phyloP scores from a whole-genome alignment of 2,329 filamentous ascomycete genomes.

The Geosmithia putterillii region DNA sequence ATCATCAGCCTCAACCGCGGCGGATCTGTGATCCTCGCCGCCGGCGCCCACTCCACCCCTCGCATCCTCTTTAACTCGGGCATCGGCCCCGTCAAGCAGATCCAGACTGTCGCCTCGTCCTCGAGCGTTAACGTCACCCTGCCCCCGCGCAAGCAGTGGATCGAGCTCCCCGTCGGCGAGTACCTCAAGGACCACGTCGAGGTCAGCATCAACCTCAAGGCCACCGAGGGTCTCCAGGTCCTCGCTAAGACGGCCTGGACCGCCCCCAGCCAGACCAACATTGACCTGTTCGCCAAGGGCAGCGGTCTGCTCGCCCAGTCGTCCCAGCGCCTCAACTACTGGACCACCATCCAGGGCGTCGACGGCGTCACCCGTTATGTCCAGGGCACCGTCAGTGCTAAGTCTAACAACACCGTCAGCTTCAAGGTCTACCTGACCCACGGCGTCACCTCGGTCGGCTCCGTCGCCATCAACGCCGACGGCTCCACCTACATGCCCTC shows the following conservation, averaged over 20 bases:
- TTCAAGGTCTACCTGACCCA: slow-evolving; percentile 39
- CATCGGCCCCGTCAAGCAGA: slow-evolving; percentile 51
- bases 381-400: slow-evolving; percentile 32
- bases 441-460: slow-evolving; percentile 31
- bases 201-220: slow-evolving; percentile 13
- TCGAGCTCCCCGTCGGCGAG: slow-evolving; percentile 44
- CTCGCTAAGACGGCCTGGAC: slow-evolving; percentile 13
- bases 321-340: slow-evolving; percentile 33
- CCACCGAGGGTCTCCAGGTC: slow-evolving; percentile 10
- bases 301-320: slow-evolving; percentile 29
- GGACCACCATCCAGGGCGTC: slow-evolving; percentile 28
- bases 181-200: slow-evolving; percentile 36
- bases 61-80: slow-evolving; percentile 49
- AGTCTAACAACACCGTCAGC: slow-evolving; percentile 26
- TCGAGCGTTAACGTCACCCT: slow-evolving; percentile 39
- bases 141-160: slow-evolving; percentile 38
- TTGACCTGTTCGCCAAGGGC: slow-evolving; percentile 20
- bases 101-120: slow-evolving; percentile 26
- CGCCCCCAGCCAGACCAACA: slow-evolving; percentile 11
- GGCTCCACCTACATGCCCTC: slow-evolving; percentile 28
- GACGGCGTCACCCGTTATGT: slow-evolving; percentile 23
- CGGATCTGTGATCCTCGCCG: slow-evolving; percentile 54
- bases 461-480: slow-evolving; percentile 24
- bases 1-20: slow-evolving; percentile 47
- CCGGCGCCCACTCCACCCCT: slow-evolving; percentile 54